These are phyloP conservation scores for Daldinia sp. DNA, from an alignment of 2,329 filamentous ascomycete genomes.

Conservation along the genomic window DNA sequence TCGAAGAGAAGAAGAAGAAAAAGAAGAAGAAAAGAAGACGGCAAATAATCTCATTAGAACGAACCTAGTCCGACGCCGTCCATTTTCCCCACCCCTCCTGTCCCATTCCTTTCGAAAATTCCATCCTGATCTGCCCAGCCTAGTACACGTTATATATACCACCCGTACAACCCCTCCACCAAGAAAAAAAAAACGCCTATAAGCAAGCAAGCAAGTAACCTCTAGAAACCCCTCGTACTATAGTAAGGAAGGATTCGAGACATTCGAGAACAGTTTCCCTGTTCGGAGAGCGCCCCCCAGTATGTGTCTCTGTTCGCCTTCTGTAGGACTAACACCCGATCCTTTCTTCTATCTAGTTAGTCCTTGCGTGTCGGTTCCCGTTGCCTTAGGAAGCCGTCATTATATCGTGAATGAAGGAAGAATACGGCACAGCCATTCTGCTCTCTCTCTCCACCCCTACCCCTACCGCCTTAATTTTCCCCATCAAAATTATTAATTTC, in stretches of 20 bases:
- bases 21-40: not conserved
- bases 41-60: conserved; percentile 2
- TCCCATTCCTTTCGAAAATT: not conserved
- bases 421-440: not conserved
- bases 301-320: too few species aligned
- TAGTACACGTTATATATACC: not conserved
- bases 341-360: too few species aligned
- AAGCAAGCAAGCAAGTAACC: not conserved
- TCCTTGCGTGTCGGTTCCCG: too few species aligned
- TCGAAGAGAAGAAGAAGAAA: not conserved
- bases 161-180: not conserved
- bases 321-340: too few species aligned
- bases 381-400: too few species aligned
- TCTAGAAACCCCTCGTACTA: not conserved
- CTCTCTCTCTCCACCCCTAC: not conserved
- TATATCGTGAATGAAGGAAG: not conserved
- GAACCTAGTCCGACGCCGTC: not conserved
- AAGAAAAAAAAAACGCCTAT: not conserved
- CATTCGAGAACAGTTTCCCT: conserved; percentile 19
- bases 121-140: conserved; percentile 1
- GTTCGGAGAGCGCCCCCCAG: not conserved
- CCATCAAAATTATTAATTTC: not conserved
- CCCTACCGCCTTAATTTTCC: not conserved
- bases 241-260: conserved; percentile 28
- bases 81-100: not conserved